Evolutionary conservation across 2,329 filamentous ascomycete genomes (phyloP).

Genomic region (Shiraia sp.): DNA sequence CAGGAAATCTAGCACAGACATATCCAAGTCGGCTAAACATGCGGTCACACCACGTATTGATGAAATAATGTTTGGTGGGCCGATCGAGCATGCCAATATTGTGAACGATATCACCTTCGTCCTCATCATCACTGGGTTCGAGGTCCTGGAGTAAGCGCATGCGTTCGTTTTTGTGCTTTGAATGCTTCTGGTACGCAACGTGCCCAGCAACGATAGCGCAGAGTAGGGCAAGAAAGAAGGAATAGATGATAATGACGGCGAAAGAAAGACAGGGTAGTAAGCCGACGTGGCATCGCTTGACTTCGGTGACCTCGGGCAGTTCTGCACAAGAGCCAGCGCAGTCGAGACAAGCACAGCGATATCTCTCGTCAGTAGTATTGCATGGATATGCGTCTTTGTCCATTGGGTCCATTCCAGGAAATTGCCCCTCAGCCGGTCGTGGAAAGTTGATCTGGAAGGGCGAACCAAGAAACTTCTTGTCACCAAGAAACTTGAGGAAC

Average conservation of each 20-base stretch:
- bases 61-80: slow-evolving; percentile 75
- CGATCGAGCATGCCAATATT: slow-evolving; percentile 77
- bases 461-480: slow-evolving; percentile 88
- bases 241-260: slow-evolving; percentile 84
- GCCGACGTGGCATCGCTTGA: slow-evolving; percentile 78
- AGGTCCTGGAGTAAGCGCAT: slow-evolving; percentile 86
- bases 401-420: slow-evolving; percentile 72
- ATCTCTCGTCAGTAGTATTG: slow-evolving; percentile 84
- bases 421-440: slow-evolving; percentile 58
- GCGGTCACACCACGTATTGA: slow-evolving; percentile 82
- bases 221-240: slow-evolving; percentile 70
- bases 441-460: slow-evolving; percentile 99
- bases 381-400: slow-evolving; percentile 79
- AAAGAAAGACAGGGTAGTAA: slow-evolving; percentile 92
- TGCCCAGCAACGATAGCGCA: slow-evolving; percentile 71
- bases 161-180: slow-evolving; percentile 75
- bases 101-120: slow-evolving; percentile 83
- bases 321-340: slow-evolving; percentile 84
- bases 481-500: slow-evolving; percentile 88
- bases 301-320: slow-evolving; percentile 73
- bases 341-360: slow-evolving; percentile 91
- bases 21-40: slow-evolving; percentile 82
- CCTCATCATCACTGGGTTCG: slow-evolving; percentile 85
- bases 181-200: slow-evolving; percentile 73
- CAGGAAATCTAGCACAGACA: slow-evolving; percentile 79